These are phyloP conservation scores for Colletotrichum gigasporum DNA, from an alignment of 2,329 filamentous ascomycete species.

Conservation along the genomic window DNA sequence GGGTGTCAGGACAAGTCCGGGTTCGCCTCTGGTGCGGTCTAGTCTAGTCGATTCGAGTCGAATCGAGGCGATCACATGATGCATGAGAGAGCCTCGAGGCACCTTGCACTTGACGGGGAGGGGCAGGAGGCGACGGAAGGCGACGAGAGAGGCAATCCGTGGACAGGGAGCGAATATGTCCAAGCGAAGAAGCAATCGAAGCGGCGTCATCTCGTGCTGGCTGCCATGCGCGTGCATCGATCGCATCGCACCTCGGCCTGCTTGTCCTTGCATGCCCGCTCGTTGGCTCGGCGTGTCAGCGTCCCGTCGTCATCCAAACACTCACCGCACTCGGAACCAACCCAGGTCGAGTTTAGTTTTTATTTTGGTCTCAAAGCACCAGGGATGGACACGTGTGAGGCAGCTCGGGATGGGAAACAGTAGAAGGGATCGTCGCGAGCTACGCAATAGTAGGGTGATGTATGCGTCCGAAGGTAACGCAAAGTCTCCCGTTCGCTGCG, in stretches of 20 bases:
- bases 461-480: background rate
- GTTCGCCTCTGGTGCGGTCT: too few species aligned
- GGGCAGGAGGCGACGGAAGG: background rate
- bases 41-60: too few species aligned
- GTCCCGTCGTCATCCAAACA: constrained; percentile 17
- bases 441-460: constrained; percentile 6
- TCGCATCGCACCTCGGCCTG: too few species aligned
- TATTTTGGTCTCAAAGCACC: too few species aligned
- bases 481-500: too few species aligned
- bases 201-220: background rate
- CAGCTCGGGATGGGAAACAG: background rate
- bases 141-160: background rate
- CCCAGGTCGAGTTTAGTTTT: constrained; percentile 8
- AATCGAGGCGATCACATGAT: too few species aligned
- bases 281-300: constrained; percentile 14
- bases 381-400: background rate
- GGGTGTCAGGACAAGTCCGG: background rate
- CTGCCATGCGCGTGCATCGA: too few species aligned
- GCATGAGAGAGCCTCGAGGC: too few species aligned
- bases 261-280: background rate
- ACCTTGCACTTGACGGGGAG: background rate
- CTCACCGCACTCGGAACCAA: background rate
- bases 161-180: background rate
- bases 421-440: constrained; percentile 5
- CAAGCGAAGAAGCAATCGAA: background rate